These are phyloP conservation scores for Hemileia vastatrix DNA, from an alignment of 1,284 basidiomycete genomes.

Conservation along the genomic window DNA sequence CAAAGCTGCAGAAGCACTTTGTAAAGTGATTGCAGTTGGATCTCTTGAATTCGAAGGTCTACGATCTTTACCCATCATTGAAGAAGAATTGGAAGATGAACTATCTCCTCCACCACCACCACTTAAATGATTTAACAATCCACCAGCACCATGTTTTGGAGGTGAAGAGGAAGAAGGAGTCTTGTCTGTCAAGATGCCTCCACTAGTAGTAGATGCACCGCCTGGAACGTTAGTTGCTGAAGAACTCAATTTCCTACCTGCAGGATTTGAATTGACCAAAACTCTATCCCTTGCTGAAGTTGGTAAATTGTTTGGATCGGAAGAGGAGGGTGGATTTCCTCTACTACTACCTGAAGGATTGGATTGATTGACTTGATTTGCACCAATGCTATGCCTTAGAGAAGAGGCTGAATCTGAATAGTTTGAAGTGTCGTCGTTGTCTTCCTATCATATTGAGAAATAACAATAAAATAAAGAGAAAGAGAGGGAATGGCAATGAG, in stretches of 20 bases:
- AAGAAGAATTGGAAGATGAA: background rate
- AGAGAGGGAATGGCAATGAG: no score
- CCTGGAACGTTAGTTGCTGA: background rate
- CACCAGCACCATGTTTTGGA: slow-evolving; percentile 7
- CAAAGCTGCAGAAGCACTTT: slow-evolving; percentile 29
- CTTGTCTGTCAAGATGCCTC: slow-evolving; percentile 8
- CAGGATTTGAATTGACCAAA: slow-evolving; percentile 17
- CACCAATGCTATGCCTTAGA: no score
- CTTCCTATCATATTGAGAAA: no score
- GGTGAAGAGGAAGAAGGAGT: slow-evolving; percentile 31
- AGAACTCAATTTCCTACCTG: background rate
- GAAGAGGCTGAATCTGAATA: no score
- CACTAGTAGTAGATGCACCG: background rate
- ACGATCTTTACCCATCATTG: background rate
- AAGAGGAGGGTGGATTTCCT: background rate
- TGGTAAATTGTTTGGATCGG: slow-evolving; percentile 1
- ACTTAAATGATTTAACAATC: background rate
- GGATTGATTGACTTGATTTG: no score
- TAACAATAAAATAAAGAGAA: no score
- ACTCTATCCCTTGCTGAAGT: slow-evolving; percentile 22
- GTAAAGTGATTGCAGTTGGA: slow-evolving; percentile 14
- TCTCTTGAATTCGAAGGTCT: background rate
- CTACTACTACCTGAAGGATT: background rate
- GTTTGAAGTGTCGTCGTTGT: no score
- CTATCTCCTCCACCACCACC: background rate